Percentiles rank a stretch among this genome's conserved stretches.
Conservation (phyloP, 768 basidiomycete species). For the Suillus weaverae region DNA sequence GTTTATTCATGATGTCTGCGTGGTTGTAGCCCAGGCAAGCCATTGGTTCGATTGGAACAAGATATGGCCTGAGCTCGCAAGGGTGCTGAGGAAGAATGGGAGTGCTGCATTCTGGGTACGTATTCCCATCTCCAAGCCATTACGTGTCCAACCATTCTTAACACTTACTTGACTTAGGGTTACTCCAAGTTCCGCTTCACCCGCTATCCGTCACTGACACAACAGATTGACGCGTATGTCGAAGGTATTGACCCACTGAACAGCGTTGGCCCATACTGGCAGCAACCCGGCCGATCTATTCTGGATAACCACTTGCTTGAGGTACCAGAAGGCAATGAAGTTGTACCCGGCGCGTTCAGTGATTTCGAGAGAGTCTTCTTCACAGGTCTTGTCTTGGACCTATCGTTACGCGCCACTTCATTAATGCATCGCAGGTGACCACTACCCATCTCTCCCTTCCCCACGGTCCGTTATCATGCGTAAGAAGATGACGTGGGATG, state of each 20-base stretch:
- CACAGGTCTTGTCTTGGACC: slow-evolving; percentile 41
- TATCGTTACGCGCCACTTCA: neutral
- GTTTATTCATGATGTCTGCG: neutral
- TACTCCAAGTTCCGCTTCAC: slow-evolving; percentile 73
- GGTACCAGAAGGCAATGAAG: slow-evolving; percentile 54
- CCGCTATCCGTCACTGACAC: slow-evolving; percentile 52
- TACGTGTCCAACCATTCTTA: neutral
- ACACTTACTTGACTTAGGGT: slow-evolving; percentile 30
- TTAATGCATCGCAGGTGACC: slow-evolving; percentile 32
- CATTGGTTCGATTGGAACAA: slow-evolving; percentile 82
- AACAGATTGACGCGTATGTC: slow-evolving; percentile 60
- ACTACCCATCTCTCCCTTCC: slow-evolving; percentile 40
- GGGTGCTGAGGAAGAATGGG: slow-evolving; percentile 61
- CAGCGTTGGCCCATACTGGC: slow-evolving; percentile 70
- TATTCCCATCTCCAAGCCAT: slow-evolving; percentile 1
- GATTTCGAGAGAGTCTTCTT: slow-evolving; percentile 58
- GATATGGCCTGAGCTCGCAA: slow-evolving; percentile 66
- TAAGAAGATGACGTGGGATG: slow-evolving; percentile 62
- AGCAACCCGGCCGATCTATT: slow-evolving; percentile 74
- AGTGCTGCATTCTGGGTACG: slow-evolving; percentile 75
- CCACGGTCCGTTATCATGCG: slow-evolving; percentile 49
- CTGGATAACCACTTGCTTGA: slow-evolving; percentile 68
- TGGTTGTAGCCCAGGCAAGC: slow-evolving; percentile 63
- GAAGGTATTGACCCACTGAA: slow-evolving; percentile 52
- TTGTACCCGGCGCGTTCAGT: slow-evolving; percentile 36